Conservation (phyloP, 2,329 filamentous ascomycete genomes). For the Cladosporium sp. region DNA sequence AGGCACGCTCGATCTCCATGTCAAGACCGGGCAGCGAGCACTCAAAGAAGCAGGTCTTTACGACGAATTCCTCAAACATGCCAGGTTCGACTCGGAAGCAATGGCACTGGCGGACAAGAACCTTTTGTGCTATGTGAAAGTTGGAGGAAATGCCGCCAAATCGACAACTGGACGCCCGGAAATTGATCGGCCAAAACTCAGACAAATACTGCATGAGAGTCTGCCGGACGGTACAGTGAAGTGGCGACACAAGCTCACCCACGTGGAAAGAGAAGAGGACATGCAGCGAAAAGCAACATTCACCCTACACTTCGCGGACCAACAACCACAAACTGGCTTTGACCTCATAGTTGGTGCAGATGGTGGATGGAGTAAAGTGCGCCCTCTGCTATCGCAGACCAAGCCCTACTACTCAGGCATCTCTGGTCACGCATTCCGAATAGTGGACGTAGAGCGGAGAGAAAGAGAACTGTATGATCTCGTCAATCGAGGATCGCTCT, state of each 20-base stretch:
- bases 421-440: slow-evolving; percentile 29
- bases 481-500: slow-evolving; percentile 32
- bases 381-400: slow-evolving; percentile 24
- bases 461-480: slow-evolving; percentile 25
- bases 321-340: slow-evolving; percentile 29
- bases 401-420: slow-evolving; percentile 34
- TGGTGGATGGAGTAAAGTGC: slow-evolving; percentile 40
- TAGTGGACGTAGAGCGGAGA: slow-evolving; percentile 25
- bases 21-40: slow-evolving; percentile 31
- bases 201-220: slow-evolving; percentile 32
- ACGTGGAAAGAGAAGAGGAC: slow-evolving; percentile 17
- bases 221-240: slow-evolving; percentile 25
- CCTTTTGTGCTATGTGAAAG: slow-evolving; percentile 23
- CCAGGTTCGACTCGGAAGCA: slow-evolving; percentile 42
- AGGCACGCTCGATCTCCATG: slow-evolving; percentile 36
- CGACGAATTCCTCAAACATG: slow-evolving; percentile 31
- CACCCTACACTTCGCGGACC: slow-evolving; percentile 29
- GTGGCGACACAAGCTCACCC: slow-evolving; percentile 31
- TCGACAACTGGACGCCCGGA: slow-evolving; percentile 28
- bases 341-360: slow-evolving; percentile 44
- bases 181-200: slow-evolving; percentile 34
- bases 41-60: slow-evolving; percentile 31
- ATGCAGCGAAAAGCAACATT: not conserved
- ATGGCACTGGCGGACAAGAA: slow-evolving; percentile 40
- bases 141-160: slow-evolving; percentile 26